Percentiles rank a stretch among this genome's conserved stretches.
phyloP scores from a whole-genome alignment of 768 basidiomycete species.

The Agrocybe pediades region DNA sequence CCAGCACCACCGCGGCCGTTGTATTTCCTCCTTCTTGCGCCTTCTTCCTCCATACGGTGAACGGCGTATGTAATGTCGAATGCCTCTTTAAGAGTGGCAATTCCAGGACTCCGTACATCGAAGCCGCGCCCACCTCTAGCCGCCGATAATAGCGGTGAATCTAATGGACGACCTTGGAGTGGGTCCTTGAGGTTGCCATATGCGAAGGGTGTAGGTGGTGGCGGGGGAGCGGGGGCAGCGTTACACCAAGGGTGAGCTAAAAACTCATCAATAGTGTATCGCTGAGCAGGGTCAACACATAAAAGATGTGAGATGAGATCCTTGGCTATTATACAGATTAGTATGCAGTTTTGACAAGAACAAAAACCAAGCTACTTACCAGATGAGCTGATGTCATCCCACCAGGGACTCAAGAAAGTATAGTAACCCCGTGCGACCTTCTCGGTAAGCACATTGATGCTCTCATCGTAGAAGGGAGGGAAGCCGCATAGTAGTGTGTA shows the following conservation, averaged over 20 bases:
- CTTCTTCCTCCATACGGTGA: conserved; percentile 99
- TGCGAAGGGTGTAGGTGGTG: conserved; percentile 64
- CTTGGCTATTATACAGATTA: conserved; percentile 61
- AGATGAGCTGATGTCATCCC: conserved; percentile 89
- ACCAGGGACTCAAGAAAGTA: conserved; percentile 99
- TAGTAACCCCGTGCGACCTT: conserved; percentile 98
- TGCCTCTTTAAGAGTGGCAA: conserved; percentile 93
- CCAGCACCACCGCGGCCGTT: conserved; percentile 81
- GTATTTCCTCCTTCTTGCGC: conserved; percentile 81
- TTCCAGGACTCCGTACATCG: conserved; percentile 87
- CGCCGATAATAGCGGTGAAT: conserved; percentile 88
- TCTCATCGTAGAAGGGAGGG: conserved; percentile 98
- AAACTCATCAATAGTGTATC: conserved; percentile 99
- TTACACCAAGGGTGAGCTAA: conserved; percentile 95
- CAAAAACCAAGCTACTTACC: conserved; percentile 44
- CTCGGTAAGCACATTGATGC: conserved; percentile 96
- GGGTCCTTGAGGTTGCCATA: conserved; percentile 40
- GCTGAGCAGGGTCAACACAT: conserved; percentile 92
- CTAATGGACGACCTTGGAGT: conserved; percentile 49
- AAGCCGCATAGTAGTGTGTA: conserved; percentile 98
- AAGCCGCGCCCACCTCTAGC: conserved; percentile 67
- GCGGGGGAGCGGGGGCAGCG: conserved; percentile 60
- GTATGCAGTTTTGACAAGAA: neutral
- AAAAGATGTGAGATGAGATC: conserved; percentile 93
- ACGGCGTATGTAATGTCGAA: conserved; percentile 99